Conservation (phyloP, 768 basidiomycete genomes). For the Termitomyces sp. region DNA sequence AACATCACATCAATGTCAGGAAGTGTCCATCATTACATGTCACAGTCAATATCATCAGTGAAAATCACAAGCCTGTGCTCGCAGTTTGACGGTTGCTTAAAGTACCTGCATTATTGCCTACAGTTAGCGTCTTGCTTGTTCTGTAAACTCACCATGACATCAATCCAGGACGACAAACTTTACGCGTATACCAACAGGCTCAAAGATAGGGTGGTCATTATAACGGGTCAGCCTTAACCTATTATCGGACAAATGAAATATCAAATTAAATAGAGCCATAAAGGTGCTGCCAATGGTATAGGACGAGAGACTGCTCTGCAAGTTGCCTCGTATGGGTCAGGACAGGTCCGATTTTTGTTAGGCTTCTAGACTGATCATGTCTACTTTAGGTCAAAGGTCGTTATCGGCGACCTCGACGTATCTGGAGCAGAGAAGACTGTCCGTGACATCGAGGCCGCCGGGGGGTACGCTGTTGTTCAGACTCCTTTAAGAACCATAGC, state of each 20-base stretch:
- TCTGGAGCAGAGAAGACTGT: constrained; percentile 38
- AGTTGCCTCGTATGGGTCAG: constrained; percentile 52
- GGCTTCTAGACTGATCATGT: not conserved
- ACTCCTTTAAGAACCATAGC: not conserved
- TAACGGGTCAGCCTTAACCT: constrained; percentile 39
- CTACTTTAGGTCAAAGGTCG: constrained; percentile 42
- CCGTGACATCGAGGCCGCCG: constrained; percentile 33
- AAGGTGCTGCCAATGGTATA: constrained; percentile 53
- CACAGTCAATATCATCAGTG: not conserved
- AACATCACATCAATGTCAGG: not conserved
- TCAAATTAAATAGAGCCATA: not conserved
- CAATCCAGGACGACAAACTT: constrained; percentile 45
- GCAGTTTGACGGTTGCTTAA: not conserved
- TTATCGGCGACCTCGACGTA: constrained; percentile 51
- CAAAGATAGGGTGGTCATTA: constrained; percentile 45
- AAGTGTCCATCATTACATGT: not conserved
- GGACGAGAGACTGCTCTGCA: constrained; percentile 47
- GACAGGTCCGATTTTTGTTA: not conserved
- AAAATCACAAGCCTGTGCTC: constrained; percentile 4
- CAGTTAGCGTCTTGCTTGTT: not conserved
- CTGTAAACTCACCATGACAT: constrained; percentile 31
- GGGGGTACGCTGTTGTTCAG: constrained; percentile 35
- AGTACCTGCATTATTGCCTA: not conserved
- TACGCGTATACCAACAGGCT: constrained; percentile 37
- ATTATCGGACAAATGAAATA: not conserved